Base-by-base conservation (phyloP, 106 monocot species). In the Hemerocallis citrina region DNA sequence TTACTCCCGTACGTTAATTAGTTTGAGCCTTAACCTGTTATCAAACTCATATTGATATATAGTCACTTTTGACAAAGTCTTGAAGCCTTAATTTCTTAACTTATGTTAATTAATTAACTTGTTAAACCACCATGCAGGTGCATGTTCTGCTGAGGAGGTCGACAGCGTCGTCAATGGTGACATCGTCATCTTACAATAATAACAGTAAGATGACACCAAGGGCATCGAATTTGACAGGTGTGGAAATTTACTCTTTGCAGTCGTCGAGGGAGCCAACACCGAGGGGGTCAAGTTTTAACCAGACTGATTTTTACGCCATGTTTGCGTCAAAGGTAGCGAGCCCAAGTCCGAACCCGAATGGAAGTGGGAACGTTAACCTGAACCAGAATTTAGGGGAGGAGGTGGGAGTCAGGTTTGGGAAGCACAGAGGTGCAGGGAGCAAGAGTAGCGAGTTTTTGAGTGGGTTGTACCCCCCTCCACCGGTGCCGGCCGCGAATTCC, bases 191-290 rank as follows among this genome's bases (percentile, higher is more conserved):
- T 11, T 63, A 64, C 24, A 75, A 65, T 48, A 63, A 63, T 47
- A 32, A 27, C 3, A 52, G 40, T 2, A 50, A 63, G 16, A 40
- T 66, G 42, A 80, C 80, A 0, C 80, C 81, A 0, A 42, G 81
- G 34, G 72, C 81, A 1, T 81, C 81, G 4, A 81, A 76, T 54
- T 64, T 81, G 36, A 76, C 81, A 3, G 81, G 81, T 3, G 72
- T 76, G 8, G 76, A 76, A 62, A 76, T 76, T 48, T 76, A 72
- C 59, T 76, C 71, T 16, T 57, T 78, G 19, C 77, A 78, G 25
- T 72, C 77, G 10, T 78, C 77, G 45, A 46, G 73, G n/a, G 68
- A 78, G 20, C 78, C 78, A 2, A 78, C 78, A 3, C 78, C 78
- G 3, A 58, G 78, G 25, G 78, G 57, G 0, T 78, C 78, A 4